Base-by-base conservation (phyloP, 805 yeast species). In the Saturnispora sekii region DNA sequence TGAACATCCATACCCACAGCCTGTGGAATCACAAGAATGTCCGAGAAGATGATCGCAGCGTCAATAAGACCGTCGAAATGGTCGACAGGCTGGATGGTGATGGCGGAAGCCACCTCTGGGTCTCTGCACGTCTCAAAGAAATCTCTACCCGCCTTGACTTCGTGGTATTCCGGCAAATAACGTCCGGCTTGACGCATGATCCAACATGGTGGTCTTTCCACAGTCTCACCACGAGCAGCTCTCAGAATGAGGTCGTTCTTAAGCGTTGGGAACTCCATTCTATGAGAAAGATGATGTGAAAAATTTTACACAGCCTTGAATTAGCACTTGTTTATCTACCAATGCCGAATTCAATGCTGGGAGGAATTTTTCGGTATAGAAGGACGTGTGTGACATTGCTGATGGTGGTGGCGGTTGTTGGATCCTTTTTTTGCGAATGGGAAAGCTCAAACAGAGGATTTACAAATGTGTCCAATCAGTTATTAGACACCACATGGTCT, bases 121-220 rank as follows among this genome's bases (percentile, higher is more conserved):
- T 86, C 93, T 57, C 93, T 74, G 60, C 98, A 93, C n/a, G 93
- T 80, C 59, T 88, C 95, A 58, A 93, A 93, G 63, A 93, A 93
- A 65, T 93, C 96, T 52, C 85, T 72, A 12, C 74, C 73, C 41
- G 77, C 94, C 60, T 93, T 93, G 40, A 79, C 96, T 59, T 79
- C 75, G 62, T 89, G 96, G 61, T 93, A 93, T 61, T 93, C 95
- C 28, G 95, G 95, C 45, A 81, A 68, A 57, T 89, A 88, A 49
- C 97, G 73, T 15, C 97, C 97, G n/a, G 97, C 97, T 69, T 88
- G 97, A 65, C 97, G 78, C 97, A 88, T 88, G 53, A 89, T 83
- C 97, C 97, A 93, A 49, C 93, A 79, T 15, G 98, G 98, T 2
- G 98, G 97, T 61, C 98, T 79, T 65, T 93, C 97, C 35, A 90